phyloP scores from a whole-genome alignment of 345 rosid species.

The Microcos paniculata region DNA sequence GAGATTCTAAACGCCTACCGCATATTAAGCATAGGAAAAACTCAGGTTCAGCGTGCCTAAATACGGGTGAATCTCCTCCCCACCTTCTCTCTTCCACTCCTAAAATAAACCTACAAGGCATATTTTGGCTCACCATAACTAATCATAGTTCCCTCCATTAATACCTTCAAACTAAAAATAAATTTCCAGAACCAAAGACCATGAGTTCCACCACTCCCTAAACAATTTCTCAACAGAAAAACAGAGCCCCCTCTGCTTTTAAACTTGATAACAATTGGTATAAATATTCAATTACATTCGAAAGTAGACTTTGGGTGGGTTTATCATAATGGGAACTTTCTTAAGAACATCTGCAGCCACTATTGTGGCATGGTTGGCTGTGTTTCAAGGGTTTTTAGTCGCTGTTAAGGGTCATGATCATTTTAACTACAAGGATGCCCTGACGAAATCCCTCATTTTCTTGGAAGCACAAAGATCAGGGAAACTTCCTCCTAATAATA shows the following conservation, averaged over 20 bases:
- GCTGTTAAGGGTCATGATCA: conserved; percentile 31
- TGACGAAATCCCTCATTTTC: conserved; percentile 70
- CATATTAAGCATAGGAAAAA: too few species aligned
- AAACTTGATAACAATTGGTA: too few species aligned
- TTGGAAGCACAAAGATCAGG: conserved; percentile 95
- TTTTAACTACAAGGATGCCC: conserved; percentile 68
- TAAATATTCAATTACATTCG: too few species aligned
- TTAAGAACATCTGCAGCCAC: conserved; percentile 23
- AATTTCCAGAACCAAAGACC: background rate
- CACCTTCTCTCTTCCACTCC: too few species aligned
- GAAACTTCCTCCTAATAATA: conserved; percentile 60
- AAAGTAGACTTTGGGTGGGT: background rate
- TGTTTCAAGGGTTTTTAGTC: conserved; percentile 37
- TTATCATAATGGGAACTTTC: conserved; percentile 22
- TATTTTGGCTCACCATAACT: background rate
- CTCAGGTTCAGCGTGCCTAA: too few species aligned
- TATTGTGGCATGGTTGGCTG: conserved; percentile 34
- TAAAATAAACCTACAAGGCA: too few species aligned
- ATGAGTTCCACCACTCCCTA: background rate
- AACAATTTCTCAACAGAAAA: too few species aligned
- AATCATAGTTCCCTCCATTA: background rate
- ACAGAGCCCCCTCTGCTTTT: too few species aligned
- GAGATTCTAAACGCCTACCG: too few species aligned
- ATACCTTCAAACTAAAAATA: background rate
- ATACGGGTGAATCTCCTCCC: too few species aligned